Evolutionary conservation across 768 basidiomycete species (phyloP).

Genomic region (Auricularia auricula-judae): DNA sequence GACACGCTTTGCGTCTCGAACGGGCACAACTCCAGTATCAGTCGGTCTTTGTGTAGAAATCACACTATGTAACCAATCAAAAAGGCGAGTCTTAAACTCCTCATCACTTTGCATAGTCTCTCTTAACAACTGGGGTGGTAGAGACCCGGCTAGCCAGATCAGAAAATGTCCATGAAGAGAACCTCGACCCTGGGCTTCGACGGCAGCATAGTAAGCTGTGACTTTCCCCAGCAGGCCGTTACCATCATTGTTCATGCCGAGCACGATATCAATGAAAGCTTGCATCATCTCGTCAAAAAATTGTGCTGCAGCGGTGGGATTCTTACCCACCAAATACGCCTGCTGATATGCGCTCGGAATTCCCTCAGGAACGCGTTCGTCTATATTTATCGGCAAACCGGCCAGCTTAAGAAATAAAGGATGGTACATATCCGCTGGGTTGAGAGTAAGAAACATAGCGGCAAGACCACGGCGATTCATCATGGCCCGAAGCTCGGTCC

Average conservation of each 20-base stretch:
- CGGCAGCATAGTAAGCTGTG: not conserved
- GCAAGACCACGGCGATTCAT: not conserved
- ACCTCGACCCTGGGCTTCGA: conserved; percentile 4
- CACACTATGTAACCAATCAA: not conserved
- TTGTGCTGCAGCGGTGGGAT: not conserved
- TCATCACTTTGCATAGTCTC: not conserved
- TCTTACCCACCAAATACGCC: not conserved
- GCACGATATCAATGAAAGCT: not conserved
- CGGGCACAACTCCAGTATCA: not conserved
- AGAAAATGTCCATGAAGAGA: conserved; percentile 2
- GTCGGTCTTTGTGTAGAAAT: not conserved
- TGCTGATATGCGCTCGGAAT: not conserved
- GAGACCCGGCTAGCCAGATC: conserved; percentile 3
- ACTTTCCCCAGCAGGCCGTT: not conserved
- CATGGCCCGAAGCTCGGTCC: not conserved
- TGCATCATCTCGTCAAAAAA: not conserved
- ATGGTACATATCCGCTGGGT: not conserved
- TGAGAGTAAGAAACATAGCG: not conserved
- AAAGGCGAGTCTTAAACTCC: not conserved
- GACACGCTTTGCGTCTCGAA: not conserved
- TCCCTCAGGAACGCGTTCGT: not conserved
- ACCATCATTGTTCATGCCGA: not conserved
- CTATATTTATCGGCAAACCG: not conserved
- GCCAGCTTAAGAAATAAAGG: not conserved
- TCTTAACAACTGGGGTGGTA: conserved; percentile 1